These are phyloP conservation scores for Leccinum boreale DNA, from an alignment of 768 basidiomycete species.

Conservation along the genomic window DNA sequence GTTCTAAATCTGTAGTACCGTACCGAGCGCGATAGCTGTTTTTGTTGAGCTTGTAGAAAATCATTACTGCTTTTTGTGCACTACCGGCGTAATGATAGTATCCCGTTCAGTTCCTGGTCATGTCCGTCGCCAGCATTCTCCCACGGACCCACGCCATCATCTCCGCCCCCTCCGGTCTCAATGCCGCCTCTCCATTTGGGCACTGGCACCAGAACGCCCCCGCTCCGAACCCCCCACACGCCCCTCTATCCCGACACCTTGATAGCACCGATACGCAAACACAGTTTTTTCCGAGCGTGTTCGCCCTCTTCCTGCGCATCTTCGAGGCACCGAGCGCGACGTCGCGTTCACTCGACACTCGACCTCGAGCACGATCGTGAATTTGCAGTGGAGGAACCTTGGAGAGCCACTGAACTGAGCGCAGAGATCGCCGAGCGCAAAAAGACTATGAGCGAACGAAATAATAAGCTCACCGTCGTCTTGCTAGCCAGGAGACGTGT, in stretches of 20 bases:
- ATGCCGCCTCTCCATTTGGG: slow-evolving; percentile 7
- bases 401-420: slow-evolving; percentile 71
- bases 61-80: too few species aligned
- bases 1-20: too few species aligned
- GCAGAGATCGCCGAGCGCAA: slow-evolving; percentile 17
- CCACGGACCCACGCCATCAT: too few species aligned
- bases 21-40: too few species aligned
- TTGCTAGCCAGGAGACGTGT: slow-evolving; percentile 83
- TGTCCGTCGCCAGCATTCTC: too few species aligned
- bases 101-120: too few species aligned
- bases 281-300: slow-evolving; percentile 89
- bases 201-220: slow-evolving; percentile 64
- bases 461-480: slow-evolving; percentile 93
- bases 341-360: slow-evolving; percentile 50
- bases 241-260: slow-evolving; percentile 93
- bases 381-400: slow-evolving; percentile 64
- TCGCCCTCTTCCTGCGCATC: slow-evolving; percentile 85
- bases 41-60: too few species aligned
- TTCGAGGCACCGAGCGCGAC: slow-evolving; percentile 57
- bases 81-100: too few species aligned
- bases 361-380: slow-evolving; percentile 55
- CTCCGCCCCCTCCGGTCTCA: slow-evolving; percentile 49
- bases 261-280: slow-evolving; percentile 97
- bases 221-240: slow-evolving; percentile 74
- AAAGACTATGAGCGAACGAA: slow-evolving; percentile 36